These are phyloP conservation scores for Sicyos edulis DNA, from an alignment of 306 rosid species.

Conservation along the genomic window DNA sequence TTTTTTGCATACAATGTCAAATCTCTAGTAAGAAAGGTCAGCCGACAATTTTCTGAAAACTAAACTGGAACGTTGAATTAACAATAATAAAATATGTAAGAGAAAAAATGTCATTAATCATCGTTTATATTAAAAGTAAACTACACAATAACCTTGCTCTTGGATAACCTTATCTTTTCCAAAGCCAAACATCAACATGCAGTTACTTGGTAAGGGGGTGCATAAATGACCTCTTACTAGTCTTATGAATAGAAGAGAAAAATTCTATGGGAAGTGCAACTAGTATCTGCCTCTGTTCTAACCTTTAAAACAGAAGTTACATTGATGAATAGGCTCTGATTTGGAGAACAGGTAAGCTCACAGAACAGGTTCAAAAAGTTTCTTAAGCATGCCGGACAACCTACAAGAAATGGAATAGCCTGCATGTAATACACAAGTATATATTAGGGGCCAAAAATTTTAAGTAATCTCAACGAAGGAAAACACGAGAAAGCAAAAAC, in stretches of 20 bases:
- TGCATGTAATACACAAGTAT: conserved; percentile 36
- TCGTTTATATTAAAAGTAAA: background rate
- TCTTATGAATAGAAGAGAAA: conserved; percentile 9
- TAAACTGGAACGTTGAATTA: background rate
- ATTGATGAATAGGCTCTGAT: conserved; percentile 93
- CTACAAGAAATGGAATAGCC: conserved; percentile 97
- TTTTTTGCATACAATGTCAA: background rate
- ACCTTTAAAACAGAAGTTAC: conserved; percentile 78
- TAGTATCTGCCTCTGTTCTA: conserved; percentile 19
- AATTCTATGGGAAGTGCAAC: background rate
- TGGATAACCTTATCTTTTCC: background rate
- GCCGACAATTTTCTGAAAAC: background rate
- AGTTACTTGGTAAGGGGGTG: background rate
- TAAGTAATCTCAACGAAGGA: conserved; percentile 5
- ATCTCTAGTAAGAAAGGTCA: conserved; percentile 3
- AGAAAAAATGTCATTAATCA: background rate
- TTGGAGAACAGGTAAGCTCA: conserved; percentile 95
- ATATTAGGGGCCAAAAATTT: conserved; percentile 8
- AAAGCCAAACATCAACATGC: background rate
- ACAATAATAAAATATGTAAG: background rate
- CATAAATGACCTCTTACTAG: background rate
- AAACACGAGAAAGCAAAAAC: background rate
- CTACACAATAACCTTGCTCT: background rate
- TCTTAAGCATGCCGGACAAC: conserved; percentile 98
- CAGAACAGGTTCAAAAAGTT: conserved; percentile 93